Evolutionary conservation across 2,329 filamentous ascomycete species (phyloP).

Genomic region (Karstenula rhodostoma): DNA sequence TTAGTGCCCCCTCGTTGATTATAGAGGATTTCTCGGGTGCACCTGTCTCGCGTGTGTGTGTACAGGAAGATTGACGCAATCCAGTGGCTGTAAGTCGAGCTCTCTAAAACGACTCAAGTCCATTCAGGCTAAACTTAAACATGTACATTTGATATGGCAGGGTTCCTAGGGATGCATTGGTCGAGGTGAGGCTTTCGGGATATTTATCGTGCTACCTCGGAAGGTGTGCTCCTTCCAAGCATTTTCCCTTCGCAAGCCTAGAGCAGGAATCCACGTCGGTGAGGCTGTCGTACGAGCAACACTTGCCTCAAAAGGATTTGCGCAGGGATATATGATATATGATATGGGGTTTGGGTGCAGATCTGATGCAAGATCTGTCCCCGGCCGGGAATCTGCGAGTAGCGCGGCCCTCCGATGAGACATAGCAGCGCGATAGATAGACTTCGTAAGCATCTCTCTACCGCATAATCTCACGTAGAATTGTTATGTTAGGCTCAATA

Average conservation of each 20-base stretch:
- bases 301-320: neutral
- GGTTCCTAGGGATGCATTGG: neutral
- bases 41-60: no score
- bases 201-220: neutral
- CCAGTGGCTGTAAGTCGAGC: no score
- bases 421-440: neutral
- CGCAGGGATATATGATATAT: neutral
- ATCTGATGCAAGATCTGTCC: neutral
- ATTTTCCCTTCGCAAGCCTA: neutral
- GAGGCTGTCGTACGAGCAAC: conserved; percentile 1
- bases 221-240: neutral
- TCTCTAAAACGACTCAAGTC: no score
- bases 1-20: no score
- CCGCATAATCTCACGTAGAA: no score
- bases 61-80: no score
- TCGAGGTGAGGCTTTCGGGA: no score
- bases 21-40: no score
- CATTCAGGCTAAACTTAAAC: no score
- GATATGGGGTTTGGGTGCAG: neutral
- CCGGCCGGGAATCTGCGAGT: neutral
- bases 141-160: neutral
- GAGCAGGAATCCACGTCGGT: neutral
- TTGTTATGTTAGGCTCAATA: no score
- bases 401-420: neutral
- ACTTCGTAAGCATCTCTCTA: no score